phyloP scores from a whole-genome alignment of 768 basidiomycete genomes.

The Calocybe gangraenosa region DNA sequence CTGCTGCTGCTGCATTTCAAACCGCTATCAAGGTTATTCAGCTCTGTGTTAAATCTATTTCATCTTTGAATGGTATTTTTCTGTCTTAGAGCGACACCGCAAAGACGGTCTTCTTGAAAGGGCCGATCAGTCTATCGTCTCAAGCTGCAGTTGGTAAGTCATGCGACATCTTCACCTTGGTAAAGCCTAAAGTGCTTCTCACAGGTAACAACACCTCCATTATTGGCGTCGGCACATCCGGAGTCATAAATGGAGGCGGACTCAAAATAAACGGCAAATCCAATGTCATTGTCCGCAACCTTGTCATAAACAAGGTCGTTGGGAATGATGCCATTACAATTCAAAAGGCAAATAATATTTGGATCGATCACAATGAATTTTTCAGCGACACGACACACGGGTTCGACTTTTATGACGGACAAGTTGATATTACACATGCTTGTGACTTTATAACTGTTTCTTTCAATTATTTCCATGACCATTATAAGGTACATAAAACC shows the following conservation, averaged over 20 bases:
- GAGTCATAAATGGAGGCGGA: conserved; percentile 19
- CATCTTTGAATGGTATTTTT: not conserved
- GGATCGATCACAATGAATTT: conserved; percentile 23
- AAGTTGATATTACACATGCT: conserved; percentile 19
- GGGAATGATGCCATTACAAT: conserved; percentile 21
- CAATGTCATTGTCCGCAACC: conserved; percentile 19
- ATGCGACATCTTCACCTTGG: not conserved
- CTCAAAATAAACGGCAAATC: conserved; percentile 18
- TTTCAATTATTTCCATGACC: conserved; percentile 20
- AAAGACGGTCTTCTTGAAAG: conserved; percentile 18
- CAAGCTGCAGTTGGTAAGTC: conserved; percentile 18
- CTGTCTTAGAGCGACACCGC: conserved; percentile 13
- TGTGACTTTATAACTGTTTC: conserved; percentile 20
- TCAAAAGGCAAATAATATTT: conserved; percentile 16
- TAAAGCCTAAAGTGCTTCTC: not conserved
- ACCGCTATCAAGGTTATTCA: conserved; percentile 17
- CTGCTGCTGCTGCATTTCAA: conserved; percentile 19
- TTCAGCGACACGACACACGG: conserved; percentile 19
- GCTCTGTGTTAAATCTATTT: not conserved
- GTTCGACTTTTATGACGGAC: conserved; percentile 19
- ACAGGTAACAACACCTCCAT: conserved; percentile 19
- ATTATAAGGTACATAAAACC: conserved; percentile 14
- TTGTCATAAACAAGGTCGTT: conserved; percentile 21
- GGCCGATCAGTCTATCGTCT: conserved; percentile 15
- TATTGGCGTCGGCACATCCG: conserved; percentile 19